These are phyloP conservation scores for Sphagnum fallax DNA, from an alignment of 228 moss, liverwort and hornwort genomes.

Conservation along the genomic window DNA sequence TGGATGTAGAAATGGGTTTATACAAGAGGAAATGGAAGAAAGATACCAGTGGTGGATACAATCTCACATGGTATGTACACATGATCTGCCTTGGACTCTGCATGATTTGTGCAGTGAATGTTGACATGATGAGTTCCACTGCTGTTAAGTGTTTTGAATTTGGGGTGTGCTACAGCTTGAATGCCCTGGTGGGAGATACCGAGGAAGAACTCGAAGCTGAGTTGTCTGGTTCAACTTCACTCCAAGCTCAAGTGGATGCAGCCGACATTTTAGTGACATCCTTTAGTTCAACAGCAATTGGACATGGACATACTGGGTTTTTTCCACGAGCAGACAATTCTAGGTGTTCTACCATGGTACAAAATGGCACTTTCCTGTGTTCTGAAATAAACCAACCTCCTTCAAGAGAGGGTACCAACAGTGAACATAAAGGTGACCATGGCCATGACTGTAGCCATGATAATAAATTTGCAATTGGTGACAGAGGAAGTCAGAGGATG, in stretches of 20 bases:
- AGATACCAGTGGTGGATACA: background rate
- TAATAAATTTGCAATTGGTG: conserved; percentile 1
- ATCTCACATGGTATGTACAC: background rate
- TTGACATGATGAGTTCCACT: no score
- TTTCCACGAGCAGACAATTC: conserved; percentile 15
- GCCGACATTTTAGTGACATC: conserved; percentile 16
- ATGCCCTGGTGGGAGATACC: background rate
- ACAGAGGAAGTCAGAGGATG: conserved; percentile 31
- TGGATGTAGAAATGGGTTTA: background rate
- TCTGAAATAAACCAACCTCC: background rate
- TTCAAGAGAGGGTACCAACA: background rate
- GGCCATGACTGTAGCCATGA: no score
- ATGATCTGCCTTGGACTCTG: no score
- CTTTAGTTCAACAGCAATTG: conserved; percentile 14
- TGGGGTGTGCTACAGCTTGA: no score
- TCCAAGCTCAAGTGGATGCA: conserved; percentile 8
- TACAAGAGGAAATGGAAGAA: background rate
- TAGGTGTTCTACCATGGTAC: background rate
- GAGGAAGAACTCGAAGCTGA: conserved; percentile 8
- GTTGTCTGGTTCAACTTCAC: conserved; percentile 8
- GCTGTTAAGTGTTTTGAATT: no score
- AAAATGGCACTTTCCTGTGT: background rate
- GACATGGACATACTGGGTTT: conserved; percentile 8
- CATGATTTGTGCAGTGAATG: no score
- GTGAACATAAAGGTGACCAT: background rate